These are phyloP conservation scores for Yamadazyma membranifaciens DNA, from an alignment of 1,139 yeast species.

Conservation along the genomic window DNA sequence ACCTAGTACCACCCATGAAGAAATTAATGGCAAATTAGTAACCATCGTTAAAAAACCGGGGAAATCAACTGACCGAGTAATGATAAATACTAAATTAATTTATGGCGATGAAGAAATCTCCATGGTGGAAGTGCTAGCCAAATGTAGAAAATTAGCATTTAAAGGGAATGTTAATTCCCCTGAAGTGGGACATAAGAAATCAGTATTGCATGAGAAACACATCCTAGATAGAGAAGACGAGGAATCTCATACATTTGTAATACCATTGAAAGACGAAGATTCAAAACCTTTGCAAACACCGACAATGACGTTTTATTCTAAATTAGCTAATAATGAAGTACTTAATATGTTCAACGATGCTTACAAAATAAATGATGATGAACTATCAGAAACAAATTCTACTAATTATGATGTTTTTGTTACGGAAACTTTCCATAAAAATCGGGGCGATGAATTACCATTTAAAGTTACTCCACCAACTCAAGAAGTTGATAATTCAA, in stretches of 20 bases:
- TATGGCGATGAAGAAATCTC: constrained; percentile 48
- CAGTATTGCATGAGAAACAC: neutral
- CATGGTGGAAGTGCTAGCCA: constrained; percentile 58
- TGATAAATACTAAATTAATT: constrained; percentile 59
- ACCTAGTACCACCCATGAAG: constrained; percentile 4
- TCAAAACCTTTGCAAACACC: constrained; percentile 51
- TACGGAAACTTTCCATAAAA: constrained; percentile 45
- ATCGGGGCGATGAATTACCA: constrained; percentile 1
- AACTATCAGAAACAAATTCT: constrained; percentile 24
- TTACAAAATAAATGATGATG: constrained; percentile 33
- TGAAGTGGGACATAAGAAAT: neutral
- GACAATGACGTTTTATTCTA: constrained; percentile 75
- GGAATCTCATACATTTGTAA: constrained; percentile 26
- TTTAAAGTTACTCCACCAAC: constrained; percentile 31
- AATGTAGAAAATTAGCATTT: constrained; percentile 3
- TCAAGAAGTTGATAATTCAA: constrained; percentile 22
- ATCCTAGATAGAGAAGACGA: neutral
- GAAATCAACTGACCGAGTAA: constrained; percentile 62
- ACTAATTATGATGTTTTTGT: constrained; percentile 51
- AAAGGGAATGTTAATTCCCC: neutral
- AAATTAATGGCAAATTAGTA: constrained; percentile 9
- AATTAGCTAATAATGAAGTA: constrained; percentile 74
- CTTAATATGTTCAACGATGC: constrained; percentile 75
- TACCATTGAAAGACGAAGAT: constrained; percentile 35
- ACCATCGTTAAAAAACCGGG: constrained; percentile 56